A percentile compares a stretch with the other conserved stretches of the same genome.
Evolutionary conservation across 352 stramenopile species (phyloP).

Genomic region (Plasmopara viticola): DNA sequence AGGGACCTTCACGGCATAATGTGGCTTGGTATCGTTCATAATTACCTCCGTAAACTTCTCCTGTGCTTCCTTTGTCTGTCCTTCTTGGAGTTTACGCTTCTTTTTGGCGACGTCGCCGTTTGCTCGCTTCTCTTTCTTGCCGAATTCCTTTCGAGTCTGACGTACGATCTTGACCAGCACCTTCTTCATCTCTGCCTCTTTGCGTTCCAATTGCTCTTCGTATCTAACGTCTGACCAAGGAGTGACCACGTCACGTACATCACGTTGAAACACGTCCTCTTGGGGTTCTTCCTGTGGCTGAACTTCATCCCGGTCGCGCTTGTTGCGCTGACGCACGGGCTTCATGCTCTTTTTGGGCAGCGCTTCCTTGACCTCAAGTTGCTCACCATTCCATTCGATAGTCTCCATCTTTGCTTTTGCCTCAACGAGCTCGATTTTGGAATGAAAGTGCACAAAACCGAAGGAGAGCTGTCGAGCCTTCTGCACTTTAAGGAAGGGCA

Average conservation of each 20-base stretch:
- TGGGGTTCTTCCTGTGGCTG: conserved; percentile 9
- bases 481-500: conserved; percentile 67
- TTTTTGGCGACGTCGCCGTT: conserved; percentile 42
- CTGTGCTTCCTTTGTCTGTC: conserved; percentile 17
- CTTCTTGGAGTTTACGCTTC: conserved; percentile 59
- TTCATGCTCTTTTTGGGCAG: conserved; percentile 57
- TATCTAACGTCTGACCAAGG: conserved; percentile 77
- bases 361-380: conserved; percentile 69
- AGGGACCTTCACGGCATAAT: conserved; percentile 45
- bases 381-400: conserved; percentile 64
- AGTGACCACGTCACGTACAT: conserved; percentile 73
- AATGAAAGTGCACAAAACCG: conserved; percentile 71
- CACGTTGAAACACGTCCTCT: conserved; percentile 23
- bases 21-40: conserved; percentile 24
- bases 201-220: conserved; percentile 75
- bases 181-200: conserved; percentile 88
- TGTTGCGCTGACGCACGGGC: conserved; percentile 17
- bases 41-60: neutral
- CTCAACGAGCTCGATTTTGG: conserved; percentile 45
- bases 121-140: conserved; percentile 83
- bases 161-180: conserved; percentile 83
- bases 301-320: conserved; percentile 4
- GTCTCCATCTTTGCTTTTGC: conserved; percentile 40
- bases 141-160: conserved; percentile 77
- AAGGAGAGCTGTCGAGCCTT: conserved; percentile 75